Conservation (phyloP, 1,284 basidiomycete genomes). For the Schizophyllum commune region DNA sequence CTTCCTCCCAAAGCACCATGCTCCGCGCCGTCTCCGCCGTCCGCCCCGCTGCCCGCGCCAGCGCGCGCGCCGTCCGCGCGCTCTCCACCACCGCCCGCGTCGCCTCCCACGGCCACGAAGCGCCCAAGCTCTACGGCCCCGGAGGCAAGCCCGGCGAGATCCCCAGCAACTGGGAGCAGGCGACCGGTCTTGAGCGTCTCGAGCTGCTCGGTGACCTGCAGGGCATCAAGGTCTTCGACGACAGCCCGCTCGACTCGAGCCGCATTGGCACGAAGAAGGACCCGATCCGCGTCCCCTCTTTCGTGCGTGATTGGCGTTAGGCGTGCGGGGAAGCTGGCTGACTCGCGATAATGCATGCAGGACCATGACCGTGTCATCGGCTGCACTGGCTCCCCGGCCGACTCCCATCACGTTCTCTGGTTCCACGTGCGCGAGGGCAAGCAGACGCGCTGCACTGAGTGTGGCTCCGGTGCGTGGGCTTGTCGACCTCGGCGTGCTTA, state of each 20-base stretch:
- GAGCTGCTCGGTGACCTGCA: constrained; percentile 86
- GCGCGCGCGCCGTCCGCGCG: constrained; percentile 32
- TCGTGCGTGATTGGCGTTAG: constrained; percentile 48
- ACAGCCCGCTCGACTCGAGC: constrained; percentile 79
- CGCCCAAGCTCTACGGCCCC: constrained; percentile 66
- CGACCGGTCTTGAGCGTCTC: constrained; percentile 95
- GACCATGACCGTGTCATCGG: constrained; percentile 77
- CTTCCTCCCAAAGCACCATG: not conserved
- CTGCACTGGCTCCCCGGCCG: constrained; percentile 87
- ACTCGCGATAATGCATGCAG: constrained; percentile 30
- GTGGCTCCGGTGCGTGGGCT: constrained; percentile 67
- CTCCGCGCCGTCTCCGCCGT: not conserved
- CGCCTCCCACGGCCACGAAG: constrained; percentile 35
- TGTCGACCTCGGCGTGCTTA: not conserved
- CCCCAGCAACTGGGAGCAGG: constrained; percentile 82
- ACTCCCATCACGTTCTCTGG: constrained; percentile 90
- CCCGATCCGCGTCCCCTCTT: constrained; percentile 84
- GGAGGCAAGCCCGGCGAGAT: constrained; percentile 74
- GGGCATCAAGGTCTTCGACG: constrained; percentile 89
- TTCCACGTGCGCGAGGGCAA: constrained; percentile 62
- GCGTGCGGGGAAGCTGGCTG: constrained; percentile 1
- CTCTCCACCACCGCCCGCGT: constrained; percentile 49
- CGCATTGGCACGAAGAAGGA: constrained; percentile 84
- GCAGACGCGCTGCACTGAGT: constrained; percentile 81
- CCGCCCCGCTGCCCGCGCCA: constrained; percentile 23